Base-by-base conservation (phyloP, 2,329 filamentous ascomycete species). In the Fusarium newnesense region DNA sequence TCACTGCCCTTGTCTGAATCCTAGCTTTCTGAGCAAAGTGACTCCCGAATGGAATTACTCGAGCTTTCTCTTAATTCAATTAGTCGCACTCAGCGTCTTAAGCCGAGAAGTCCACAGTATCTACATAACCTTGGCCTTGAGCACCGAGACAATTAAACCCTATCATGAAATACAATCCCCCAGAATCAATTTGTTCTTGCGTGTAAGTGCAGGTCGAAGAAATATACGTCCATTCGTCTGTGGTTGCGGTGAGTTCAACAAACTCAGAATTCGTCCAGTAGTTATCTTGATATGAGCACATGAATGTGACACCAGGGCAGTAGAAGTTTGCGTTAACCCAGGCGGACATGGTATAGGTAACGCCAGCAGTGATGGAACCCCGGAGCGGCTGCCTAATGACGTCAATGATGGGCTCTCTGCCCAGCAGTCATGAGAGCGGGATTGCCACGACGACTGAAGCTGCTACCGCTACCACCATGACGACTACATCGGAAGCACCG, bases 161-260 rank as follows among this genome's bases (percentile, higher is more conserved):
- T 32, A 49, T 34, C 18, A 24, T n/a, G 4, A 40, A 16, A n/a
- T 11, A 49, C 16, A 50, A n/a, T 3, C 2, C 24, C 1, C 34
- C 34, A 24, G 34, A n/a, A 9, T 60, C 26, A 13, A 32, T 12
- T 13, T 60, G 34, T 10, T 18, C 24, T 8, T 60, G 43, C 7
- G 21, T 39, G 3, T 21, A 60, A 5, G 32, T 40, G 7, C 43
- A 60, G 10, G 43, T 32, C 8, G 7, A 16, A 8, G 43, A 32
- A 32, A 60, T 12, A 10, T 32, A 5, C 11, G 5, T 24, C 57
- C 43, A 49, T 21, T 49, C 0, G 16, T 7, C 15, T 9, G 10
- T n/a, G 2, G 0, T 11, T 3, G 37, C 2, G 9, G 15, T 32
- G 5, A 57, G 18, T 16, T 5, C 0, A 8, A n/a, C 7, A 37